A percentile compares a stretch with the other conserved stretches of the same genome.
Evolutionary conservation across 2,329 filamentous ascomycete genomes (phyloP).

Genomic region (Phyllosticta citrichinensis): DNA sequence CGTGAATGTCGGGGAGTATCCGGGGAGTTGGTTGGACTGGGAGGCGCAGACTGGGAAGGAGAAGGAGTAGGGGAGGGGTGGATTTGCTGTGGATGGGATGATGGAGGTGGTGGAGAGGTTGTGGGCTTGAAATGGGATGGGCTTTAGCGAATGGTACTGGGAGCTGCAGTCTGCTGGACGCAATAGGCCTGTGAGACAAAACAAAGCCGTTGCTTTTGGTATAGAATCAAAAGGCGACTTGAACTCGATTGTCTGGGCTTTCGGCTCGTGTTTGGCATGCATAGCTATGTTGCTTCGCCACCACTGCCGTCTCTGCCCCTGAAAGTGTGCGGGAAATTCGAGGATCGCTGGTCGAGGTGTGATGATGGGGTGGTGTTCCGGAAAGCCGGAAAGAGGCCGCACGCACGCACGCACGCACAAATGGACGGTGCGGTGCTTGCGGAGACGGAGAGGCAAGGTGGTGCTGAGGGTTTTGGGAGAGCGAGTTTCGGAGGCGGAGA

Average conservation of each 20-base stretch:
- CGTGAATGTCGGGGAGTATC: slow-evolving; percentile 59
- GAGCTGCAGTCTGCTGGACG: no score
- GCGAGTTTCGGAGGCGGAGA: background rate
- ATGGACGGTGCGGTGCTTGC: background rate
- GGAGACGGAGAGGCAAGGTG: background rate
- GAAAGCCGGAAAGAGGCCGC: background rate
- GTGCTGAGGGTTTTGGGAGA: background rate
- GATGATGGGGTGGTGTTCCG: background rate
- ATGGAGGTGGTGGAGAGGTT: background rate
- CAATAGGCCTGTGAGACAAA: no score
- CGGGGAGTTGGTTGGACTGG: slow-evolving; percentile 79
- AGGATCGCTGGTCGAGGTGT: background rate
- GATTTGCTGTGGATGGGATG: background rate
- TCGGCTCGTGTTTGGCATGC: no score
- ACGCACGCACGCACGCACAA: background rate
- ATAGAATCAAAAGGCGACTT: no score
- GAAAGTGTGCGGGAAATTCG: background rate
- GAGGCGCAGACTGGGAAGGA: slow-evolving; percentile 36
- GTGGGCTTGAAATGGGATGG: no score
- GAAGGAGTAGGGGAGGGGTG: background rate
- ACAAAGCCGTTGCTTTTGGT: background rate
- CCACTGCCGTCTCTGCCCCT: background rate
- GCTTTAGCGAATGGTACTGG: no score
- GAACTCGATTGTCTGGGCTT: no score
- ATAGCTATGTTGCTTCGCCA: background rate